Evolutionary conservation across 2,329 filamentous ascomycete species (phyloP).

Genomic region (Verticillium albo-atrum): DNA sequence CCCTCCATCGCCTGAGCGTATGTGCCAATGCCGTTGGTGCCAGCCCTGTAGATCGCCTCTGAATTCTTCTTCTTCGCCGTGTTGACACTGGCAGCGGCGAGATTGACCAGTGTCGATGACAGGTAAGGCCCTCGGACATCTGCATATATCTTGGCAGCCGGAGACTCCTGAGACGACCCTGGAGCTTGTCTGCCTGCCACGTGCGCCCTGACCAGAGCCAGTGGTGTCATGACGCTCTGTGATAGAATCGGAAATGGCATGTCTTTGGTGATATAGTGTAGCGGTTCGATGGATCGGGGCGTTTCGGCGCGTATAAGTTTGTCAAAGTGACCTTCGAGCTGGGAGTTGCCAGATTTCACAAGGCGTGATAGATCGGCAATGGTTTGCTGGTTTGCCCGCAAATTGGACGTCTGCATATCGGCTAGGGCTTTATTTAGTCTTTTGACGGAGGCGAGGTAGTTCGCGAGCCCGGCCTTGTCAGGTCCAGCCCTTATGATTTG

Average conservation of each 20-base stretch:
- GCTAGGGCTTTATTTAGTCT: slow-evolving; percentile 78
- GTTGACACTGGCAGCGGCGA: slow-evolving; percentile 82
- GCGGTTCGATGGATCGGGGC: slow-evolving; percentile 74
- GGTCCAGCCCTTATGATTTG: slow-evolving; percentile 86
- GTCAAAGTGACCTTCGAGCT: slow-evolving; percentile 81
- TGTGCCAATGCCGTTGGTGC: slow-evolving; percentile 85
- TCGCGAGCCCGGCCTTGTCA: slow-evolving; percentile 72
- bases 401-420: slow-evolving; percentile 84
- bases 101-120: slow-evolving; percentile 74
- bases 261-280: slow-evolving; percentile 91
- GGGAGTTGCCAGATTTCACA: slow-evolving; percentile 72
- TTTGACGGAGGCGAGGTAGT: slow-evolving; percentile 86
- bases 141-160: slow-evolving; percentile 77
- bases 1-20: slow-evolving; percentile 87
- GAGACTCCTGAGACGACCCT: slow-evolving; percentile 52
- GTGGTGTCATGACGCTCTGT: slow-evolving; percentile 67
- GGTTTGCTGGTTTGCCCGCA: slow-evolving; percentile 87
- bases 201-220: slow-evolving; percentile 76
- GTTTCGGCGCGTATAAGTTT: slow-evolving; percentile 72
- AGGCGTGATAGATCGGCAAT: slow-evolving; percentile 75
- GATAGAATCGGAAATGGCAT: slow-evolving; percentile 76
- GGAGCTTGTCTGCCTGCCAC: slow-evolving; percentile 42
- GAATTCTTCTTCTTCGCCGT: slow-evolving; percentile 75
- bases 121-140: slow-evolving; percentile 85
- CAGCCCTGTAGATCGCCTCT: slow-evolving; percentile 80